Conservation (phyloP, 73 alveolate genomes). For the Paramecium biaurelia region DNA sequence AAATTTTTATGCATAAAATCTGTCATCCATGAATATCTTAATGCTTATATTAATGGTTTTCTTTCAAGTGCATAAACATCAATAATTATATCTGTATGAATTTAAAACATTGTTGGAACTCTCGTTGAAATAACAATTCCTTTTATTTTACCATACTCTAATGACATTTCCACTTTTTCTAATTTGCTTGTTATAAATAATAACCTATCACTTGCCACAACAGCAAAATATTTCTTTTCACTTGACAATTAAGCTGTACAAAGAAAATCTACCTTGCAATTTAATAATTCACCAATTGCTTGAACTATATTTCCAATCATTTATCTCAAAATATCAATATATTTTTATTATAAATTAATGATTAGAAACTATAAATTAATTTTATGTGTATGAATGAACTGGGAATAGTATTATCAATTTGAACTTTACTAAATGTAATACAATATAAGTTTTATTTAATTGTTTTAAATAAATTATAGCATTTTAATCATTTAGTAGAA, state of each 20-base stretch:
- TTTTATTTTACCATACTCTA: slow-evolving; percentile 12
- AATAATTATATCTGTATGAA: background rate
- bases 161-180: background rate
- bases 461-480: background rate
- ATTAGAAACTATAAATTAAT: background rate
- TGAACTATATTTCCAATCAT: background rate
- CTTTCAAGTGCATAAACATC: slow-evolving; percentile 10
- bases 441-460: too few species aligned
- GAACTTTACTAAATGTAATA: too few species aligned
- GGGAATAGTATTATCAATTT: too few species aligned
- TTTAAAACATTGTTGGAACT: background rate
- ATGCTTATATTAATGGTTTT: background rate
- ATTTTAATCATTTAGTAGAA: too few species aligned
- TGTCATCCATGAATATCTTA: slow-evolving; percentile 50
- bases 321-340: background rate
- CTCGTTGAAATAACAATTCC: background rate
- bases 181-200: background rate
- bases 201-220: slow-evolving; percentile 28
- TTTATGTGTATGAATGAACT: too few species aligned
- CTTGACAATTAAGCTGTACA: background rate
- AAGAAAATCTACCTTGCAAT: slow-evolving; percentile 5
- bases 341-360: background rate
- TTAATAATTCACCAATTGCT: slow-evolving; percentile 25
- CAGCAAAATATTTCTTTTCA: slow-evolving; percentile 8
- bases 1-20: slow-evolving; percentile 45